A percentile compares a stretch with the other conserved stretches of the same genome.
phyloP scores from a whole-genome alignment of 2,329 filamentous ascomycete genomes.

The Talaromyces albobiverticillius region DNA sequence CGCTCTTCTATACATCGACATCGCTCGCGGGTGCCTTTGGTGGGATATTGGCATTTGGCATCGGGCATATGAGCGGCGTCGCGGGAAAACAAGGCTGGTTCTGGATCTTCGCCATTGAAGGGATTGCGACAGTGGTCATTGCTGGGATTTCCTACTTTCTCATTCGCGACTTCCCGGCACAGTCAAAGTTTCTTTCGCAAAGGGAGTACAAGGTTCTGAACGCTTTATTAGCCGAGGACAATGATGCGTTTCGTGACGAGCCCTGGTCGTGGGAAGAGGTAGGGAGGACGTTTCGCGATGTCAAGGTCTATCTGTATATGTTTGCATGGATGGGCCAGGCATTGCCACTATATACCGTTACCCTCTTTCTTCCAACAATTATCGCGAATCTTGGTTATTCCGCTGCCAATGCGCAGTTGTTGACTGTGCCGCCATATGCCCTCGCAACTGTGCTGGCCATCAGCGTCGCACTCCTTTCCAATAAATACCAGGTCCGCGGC shows the following conservation, averaged over 20 bases:
- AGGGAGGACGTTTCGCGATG: constrained; percentile 60
- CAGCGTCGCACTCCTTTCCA: constrained; percentile 21
- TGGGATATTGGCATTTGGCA: constrained; percentile 83
- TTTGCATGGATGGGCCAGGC: constrained; percentile 38
- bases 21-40: constrained; percentile 59
- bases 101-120: constrained; percentile 61
- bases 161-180: constrained; percentile 37
- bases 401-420: constrained; percentile 44
- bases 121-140: constrained; percentile 66
- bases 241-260: constrained; percentile 51
- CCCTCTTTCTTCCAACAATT: constrained; percentile 40
- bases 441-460: constrained; percentile 25
- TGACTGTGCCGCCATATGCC: constrained; percentile 25
- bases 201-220: constrained; percentile 42
- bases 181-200: constrained; percentile 41
- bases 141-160: constrained; percentile 41
- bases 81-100: constrained; percentile 34
- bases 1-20: constrained; percentile 59
- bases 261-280: constrained; percentile 68
- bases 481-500: constrained; percentile 25
- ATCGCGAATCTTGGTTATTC: constrained; percentile 43
- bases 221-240: constrained; percentile 48
- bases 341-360: constrained; percentile 47
- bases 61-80: constrained; percentile 76
- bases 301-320: constrained; percentile 71